A percentile compares a stretch with the other conserved stretches of the same genome.
Evolutionary conservation across 202 grass and related monocot genomes (phyloP).

Genomic region (Zoysia matrella): DNA sequence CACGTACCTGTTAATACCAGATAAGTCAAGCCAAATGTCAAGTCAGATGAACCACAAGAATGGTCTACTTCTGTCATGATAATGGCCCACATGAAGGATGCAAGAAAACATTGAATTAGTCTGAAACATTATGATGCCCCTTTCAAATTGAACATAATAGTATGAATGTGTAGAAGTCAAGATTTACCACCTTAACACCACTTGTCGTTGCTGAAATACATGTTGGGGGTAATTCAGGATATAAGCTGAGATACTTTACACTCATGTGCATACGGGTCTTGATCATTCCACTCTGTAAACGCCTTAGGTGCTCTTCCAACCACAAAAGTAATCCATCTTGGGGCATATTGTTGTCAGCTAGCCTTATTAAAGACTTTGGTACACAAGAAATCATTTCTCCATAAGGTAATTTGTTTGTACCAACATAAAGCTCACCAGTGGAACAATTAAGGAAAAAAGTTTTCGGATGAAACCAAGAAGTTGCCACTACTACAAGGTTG

Average conservation of each 20-base stretch:
- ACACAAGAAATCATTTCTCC: constrained; percentile 85
- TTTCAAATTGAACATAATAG: constrained; percentile 31
- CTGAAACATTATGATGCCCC: not conserved
- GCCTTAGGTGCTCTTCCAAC: constrained; percentile 90
- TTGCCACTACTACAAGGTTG: constrained; percentile 69
- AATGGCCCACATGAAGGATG: not conserved
- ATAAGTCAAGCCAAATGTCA: constrained; percentile 32
- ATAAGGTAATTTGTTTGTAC: constrained; percentile 51
- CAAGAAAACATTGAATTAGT: not conserved
- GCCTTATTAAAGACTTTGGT: constrained; percentile 66
- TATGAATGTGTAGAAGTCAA: constrained; percentile 13
- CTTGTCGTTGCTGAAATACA: constrained; percentile 74
- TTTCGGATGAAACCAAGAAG: constrained; percentile 65
- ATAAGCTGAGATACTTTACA: constrained; percentile 73
- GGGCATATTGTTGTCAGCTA: constrained; percentile 48
- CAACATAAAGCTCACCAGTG: constrained; percentile 79
- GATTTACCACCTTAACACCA: constrained; percentile 77
- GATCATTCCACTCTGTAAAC: constrained; percentile 77
- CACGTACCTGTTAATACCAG: constrained; percentile 66
- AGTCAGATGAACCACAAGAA: not conserved
- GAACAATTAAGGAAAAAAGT: constrained; percentile 74
- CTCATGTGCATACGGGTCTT: constrained; percentile 47
- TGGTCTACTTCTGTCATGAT: not conserved
- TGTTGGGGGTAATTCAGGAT: constrained; percentile 73
- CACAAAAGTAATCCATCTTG: constrained; percentile 92